Evolutionary conservation across 306 rosid genomes (phyloP).

Genomic region (Biancaea sappan): DNA sequence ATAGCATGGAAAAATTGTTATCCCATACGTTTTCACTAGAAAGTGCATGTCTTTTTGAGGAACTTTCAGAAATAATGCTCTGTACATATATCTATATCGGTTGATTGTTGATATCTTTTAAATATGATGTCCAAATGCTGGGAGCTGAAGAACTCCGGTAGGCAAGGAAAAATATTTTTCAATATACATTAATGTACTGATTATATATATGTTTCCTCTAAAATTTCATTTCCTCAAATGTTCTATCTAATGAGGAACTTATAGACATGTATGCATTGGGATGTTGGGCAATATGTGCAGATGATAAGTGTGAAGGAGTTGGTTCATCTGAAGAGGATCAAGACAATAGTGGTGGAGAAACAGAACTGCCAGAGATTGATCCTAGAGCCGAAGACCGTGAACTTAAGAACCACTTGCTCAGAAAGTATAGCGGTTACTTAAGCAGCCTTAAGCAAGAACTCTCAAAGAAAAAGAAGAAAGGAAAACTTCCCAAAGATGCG

Average conservation of each 20-base stretch:
- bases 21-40: neutral
- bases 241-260: neutral
- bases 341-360: constrained; percentile 73
- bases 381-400: constrained; percentile 80
- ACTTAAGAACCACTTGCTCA: constrained; percentile 66
- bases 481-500: constrained; percentile 76
- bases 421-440: constrained; percentile 72
- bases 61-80: neutral
- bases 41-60: neutral
- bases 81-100: neutral
- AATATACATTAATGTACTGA: neutral
- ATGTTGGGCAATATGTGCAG: constrained; percentile 30
- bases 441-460: constrained; percentile 84
- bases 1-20: neutral
- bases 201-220: neutral
- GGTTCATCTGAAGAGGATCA: constrained; percentile 81
- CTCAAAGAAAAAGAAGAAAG: constrained; percentile 80
- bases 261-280: neutral
- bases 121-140: neutral
- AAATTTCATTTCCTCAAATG: neutral
- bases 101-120: neutral
- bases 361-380: constrained; percentile 67
- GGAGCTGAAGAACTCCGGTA: neutral
- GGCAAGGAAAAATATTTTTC: too few relatives aligned
- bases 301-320: constrained; percentile 60